Evolutionary conservation across 305 asterid genomes (phyloP), one percentile per base, ranked within the genome.

Genomic region (Rubia tinctorum): DNA sequence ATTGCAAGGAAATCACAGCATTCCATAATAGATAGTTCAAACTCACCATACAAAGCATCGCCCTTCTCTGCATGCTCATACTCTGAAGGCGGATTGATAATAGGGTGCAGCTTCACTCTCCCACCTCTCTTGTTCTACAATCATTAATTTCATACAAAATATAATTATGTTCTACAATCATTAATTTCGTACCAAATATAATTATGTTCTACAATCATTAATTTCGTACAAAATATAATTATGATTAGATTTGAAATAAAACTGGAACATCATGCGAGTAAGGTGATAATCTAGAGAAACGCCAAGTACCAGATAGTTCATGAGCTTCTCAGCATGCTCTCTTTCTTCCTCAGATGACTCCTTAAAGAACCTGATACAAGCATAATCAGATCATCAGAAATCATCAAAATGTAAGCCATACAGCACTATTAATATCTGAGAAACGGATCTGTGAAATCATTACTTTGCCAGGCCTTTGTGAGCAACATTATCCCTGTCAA

Each of bases 401-500:
- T 49, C 40, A 11, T 22, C 37, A 37, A 7, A 62, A 10, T 5
- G 13, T 10, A 58, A 17, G 14, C 40, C 49, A 0, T 39, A 43
- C 1, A 27, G 6, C 22, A 1, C 4, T 20, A 14, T 6, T 11
- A n/a, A n/a, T 7, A 12, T 58, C 10, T 11, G 43, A 7, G 75
- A 61, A 22, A 49, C 43, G 3, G 11, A 14, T 63, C 25, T 37
- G 25, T 0, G 20, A 23, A 58, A 30, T 34, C 75, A 80, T 84
- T 80, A 93, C 97, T 91, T 93, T 22, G 98, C 96, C 15, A 89
- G 83, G 84, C 98, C 98, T 75, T 85, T 87, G 22, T 86, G 88
- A 25, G 95, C 96, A 66, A 93, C 86, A 73, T 91, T 86, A 71
- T 93, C 97, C 82, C 95, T 77, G 84, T 93, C 97, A 60, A 93